phyloP scores from a whole-genome alignment of 1,284 basidiomycete species.

The Cryptococcus hybrid region DNA sequence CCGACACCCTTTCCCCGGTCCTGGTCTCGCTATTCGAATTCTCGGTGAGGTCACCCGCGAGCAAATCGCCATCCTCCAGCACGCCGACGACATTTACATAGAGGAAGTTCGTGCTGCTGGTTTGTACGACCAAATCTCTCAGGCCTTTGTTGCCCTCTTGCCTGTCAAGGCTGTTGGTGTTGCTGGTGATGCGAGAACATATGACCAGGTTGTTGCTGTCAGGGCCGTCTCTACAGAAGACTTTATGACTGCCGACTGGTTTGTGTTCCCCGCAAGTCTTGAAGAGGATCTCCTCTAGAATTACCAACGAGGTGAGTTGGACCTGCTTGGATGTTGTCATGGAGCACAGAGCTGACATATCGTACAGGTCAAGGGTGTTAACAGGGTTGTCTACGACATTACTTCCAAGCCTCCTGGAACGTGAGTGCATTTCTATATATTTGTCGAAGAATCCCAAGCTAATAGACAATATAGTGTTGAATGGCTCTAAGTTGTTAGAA shows the following conservation, averaged over 20 bases:
- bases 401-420: slow-evolving; percentile 94
- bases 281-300: slow-evolving; percentile 88
- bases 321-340: slow-evolving; percentile 48
- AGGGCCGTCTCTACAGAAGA: slow-evolving; percentile 91
- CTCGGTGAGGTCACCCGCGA: slow-evolving; percentile 89
- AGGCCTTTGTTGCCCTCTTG: slow-evolving; percentile 96
- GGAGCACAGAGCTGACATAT: slow-evolving; percentile 6
- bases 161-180: slow-evolving; percentile 97
- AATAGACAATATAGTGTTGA: slow-evolving; percentile 30
- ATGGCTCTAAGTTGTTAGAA: slow-evolving; percentile 33
- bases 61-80: slow-evolving; percentile 92
- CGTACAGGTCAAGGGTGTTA: slow-evolving; percentile 62
- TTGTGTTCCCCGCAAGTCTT: slow-evolving; percentile 90
- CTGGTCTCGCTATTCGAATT: slow-evolving; percentile 98
- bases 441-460: neutral
- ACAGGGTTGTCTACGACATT: slow-evolving; percentile 93
- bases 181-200: slow-evolving; percentile 95
- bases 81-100: slow-evolving; percentile 95
- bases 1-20: slow-evolving; percentile 99
- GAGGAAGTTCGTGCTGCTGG: slow-evolving; percentile 94
- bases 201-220: slow-evolving; percentile 92
- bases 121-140: slow-evolving; percentile 90
- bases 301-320: slow-evolving; percentile 80
- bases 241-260: slow-evolving; percentile 99
- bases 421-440: slow-evolving; percentile 43